A percentile compares a stretch with the other conserved stretches of the same genome.
phyloP scores from a whole-genome alignment of 805 yeast genomes.

The Metschnikowia reukaufii region DNA sequence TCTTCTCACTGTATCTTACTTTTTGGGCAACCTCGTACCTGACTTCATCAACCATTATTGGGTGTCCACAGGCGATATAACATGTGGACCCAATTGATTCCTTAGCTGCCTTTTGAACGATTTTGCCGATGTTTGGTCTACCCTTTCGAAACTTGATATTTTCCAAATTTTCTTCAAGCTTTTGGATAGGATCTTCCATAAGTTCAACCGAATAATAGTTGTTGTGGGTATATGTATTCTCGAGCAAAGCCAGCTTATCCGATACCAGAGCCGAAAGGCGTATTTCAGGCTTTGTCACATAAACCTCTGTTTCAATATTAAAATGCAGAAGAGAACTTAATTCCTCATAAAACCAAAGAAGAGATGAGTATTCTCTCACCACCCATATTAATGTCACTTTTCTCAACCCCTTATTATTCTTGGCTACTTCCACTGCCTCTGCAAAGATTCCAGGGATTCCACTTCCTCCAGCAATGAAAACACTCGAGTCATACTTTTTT shows the following conservation, averaged over 20 bases:
- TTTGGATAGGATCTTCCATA: conserved; percentile 4
- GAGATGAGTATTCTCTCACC: conserved; percentile 50
- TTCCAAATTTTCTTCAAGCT: conserved; percentile 9
- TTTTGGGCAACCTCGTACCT: conserved; percentile 21
- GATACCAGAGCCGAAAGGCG: not conserved
- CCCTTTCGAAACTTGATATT: conserved; percentile 16
- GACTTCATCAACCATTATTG: conserved; percentile 33
- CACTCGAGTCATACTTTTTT: conserved; percentile 26
- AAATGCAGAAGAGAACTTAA: conserved; percentile 27
- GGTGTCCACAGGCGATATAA: conserved; percentile 35
- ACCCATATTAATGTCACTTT: conserved; percentile 59
- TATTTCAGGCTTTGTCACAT: conserved; percentile 11
- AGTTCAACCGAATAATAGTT: conserved; percentile 1
- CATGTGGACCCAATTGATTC: conserved; percentile 17
- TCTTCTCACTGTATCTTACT: conserved; percentile 5
- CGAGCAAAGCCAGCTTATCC: conserved; percentile 13
- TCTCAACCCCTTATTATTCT: conserved; percentile 4
- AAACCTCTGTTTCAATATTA: conserved; percentile 27
- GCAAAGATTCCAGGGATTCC: conserved; percentile 44
- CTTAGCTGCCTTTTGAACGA: conserved; percentile 6
- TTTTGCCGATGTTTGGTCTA: conserved; percentile 15
- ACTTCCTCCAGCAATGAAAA: conserved; percentile 42
- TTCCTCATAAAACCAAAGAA: conserved; percentile 52
- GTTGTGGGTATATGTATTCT: conserved; percentile 14
- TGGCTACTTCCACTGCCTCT: conserved; percentile 24